These are phyloP conservation scores for Tulasnella sp. DNA, from an alignment of 768 basidiomycete species.

Conservation along the genomic window DNA sequence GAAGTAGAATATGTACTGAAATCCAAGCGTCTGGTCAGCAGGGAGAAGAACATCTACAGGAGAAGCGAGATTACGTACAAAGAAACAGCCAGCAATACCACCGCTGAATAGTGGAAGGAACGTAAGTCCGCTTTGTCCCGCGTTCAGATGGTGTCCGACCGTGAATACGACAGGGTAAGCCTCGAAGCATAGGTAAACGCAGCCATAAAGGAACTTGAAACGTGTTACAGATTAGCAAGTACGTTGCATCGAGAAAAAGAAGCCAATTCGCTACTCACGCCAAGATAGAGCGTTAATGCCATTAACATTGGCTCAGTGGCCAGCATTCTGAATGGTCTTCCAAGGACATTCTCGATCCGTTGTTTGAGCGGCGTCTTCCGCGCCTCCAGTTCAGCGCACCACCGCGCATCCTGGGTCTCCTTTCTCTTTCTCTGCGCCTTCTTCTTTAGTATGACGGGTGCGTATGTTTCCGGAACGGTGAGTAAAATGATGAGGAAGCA, in stretches of 20 bases:
- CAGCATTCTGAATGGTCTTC: slow-evolving; percentile 14
- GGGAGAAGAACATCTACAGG: background rate
- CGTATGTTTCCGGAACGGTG: slow-evolving; percentile 19
- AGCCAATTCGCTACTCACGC: slow-evolving; percentile 8
- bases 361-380: slow-evolving; percentile 1
- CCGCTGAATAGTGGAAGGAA: slow-evolving; percentile 22
- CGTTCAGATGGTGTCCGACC: slow-evolving; percentile 22
- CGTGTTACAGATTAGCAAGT: background rate
- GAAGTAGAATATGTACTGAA: slow-evolving; percentile 25
- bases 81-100: slow-evolving; percentile 22
- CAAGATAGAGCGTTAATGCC: slow-evolving; percentile 30
- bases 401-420: slow-evolving; percentile 12
- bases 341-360: slow-evolving; percentile 10
- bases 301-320: slow-evolving; percentile 19
- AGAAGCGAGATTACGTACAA: slow-evolving; percentile 20
- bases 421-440: slow-evolving; percentile 12
- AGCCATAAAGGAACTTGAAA: slow-evolving; percentile 17
- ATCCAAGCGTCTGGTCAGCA: background rate
- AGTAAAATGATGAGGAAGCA: slow-evolving; percentile 12
- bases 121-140: slow-evolving; percentile 21
- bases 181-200: slow-evolving; percentile 25
- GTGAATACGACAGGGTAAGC: slow-evolving; percentile 25
- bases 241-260: background rate
- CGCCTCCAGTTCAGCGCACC: slow-evolving; percentile 11
- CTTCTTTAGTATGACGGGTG: background rate